These are phyloP conservation scores for Sphaerulina musiva DNA, from an alignment of 2,329 filamentous ascomycete genomes.

Conservation along the genomic window DNA sequence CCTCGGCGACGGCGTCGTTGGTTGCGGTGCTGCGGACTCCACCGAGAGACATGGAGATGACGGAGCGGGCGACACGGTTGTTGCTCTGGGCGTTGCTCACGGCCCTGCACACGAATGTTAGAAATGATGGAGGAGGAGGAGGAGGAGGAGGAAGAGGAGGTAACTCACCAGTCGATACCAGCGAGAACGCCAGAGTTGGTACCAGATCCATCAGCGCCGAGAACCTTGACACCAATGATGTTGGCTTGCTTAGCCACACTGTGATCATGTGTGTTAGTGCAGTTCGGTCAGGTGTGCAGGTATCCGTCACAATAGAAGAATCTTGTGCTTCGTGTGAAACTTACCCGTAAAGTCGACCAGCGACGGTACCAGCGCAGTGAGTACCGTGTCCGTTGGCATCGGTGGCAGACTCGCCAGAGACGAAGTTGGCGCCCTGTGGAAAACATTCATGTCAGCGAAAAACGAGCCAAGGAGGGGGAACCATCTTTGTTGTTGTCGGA, in stretches of 20 bases:
- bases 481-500: too few species aligned
- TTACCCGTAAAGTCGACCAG: slow-evolving; percentile 49
- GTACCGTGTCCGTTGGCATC: slow-evolving; percentile 57
- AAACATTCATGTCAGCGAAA: too few species aligned
- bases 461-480: too few species aligned
- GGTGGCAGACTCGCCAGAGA: slow-evolving; percentile 23
- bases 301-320: too few species aligned
- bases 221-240: slow-evolving; percentile 47
- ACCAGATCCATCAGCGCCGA: slow-evolving; percentile 41
- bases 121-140: neutral
- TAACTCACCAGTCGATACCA: slow-evolving; percentile 40
- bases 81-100: slow-evolving; percentile 56
- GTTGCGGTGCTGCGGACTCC: slow-evolving; percentile 34
- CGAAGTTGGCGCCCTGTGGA: slow-evolving; percentile 19
- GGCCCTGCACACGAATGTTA: slow-evolving; percentile 14
- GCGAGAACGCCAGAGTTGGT: slow-evolving; percentile 44
- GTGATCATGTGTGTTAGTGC: too few species aligned
- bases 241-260: slow-evolving; percentile 46
- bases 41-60: slow-evolving; percentile 38
- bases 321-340: too few species aligned
- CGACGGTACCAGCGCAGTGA: slow-evolving; percentile 57
- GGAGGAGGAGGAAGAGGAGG: too few species aligned
- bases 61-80: slow-evolving; percentile 59
- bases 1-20: slow-evolving; percentile 36
- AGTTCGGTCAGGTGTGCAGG: too few species aligned